Conservation (phyloP, 1,284 basidiomycete species). For the Boletus semigastroideus region DNA sequence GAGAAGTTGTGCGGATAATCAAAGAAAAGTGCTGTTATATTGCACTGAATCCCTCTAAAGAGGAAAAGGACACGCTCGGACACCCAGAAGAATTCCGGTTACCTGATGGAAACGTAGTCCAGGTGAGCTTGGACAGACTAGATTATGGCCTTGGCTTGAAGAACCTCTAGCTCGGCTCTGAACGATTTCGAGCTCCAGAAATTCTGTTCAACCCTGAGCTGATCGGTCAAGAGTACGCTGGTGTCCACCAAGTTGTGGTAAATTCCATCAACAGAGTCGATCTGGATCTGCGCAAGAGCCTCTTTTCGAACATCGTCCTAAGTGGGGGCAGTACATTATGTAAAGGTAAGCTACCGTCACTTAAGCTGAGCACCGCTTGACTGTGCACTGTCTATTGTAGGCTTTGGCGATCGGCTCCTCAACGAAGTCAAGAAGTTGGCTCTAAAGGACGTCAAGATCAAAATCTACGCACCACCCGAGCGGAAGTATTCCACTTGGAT, state of each 20-base stretch:
- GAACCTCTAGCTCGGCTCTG: slow-evolving; percentile 75
- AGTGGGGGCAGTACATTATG: slow-evolving; percentile 96
- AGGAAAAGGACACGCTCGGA: slow-evolving; percentile 87
- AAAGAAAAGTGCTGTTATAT: slow-evolving; percentile 99
- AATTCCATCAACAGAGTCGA: slow-evolving; percentile 87
- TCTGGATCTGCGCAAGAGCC: slow-evolving; percentile 89
- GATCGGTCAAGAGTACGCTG: slow-evolving; percentile 94
- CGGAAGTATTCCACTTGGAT: slow-evolving; percentile 99
- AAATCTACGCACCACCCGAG: slow-evolving; percentile 99
- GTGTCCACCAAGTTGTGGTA: slow-evolving; percentile 94
- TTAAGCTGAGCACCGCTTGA: slow-evolving; percentile 5
- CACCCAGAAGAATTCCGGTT: slow-evolving; percentile 89
- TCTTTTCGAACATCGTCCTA: slow-evolving; percentile 96
- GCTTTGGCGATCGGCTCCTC: slow-evolving; percentile 94
- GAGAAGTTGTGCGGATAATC: slow-evolving; percentile 95
- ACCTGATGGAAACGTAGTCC: slow-evolving; percentile 93
- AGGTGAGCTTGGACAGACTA: slow-evolving; percentile 50
- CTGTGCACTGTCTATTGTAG: slow-evolving; percentile 40
- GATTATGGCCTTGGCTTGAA: slow-evolving; percentile 4
- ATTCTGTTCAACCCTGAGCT: slow-evolving; percentile 98
- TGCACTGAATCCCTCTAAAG: slow-evolving; percentile 87
- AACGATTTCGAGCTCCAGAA: slow-evolving; percentile 96
- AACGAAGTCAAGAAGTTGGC: slow-evolving; percentile 96
- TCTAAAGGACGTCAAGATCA: slow-evolving; percentile 98
- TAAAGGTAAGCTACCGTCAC: slow-evolving; percentile 57